Base-by-base conservation (phyloP, 805 yeast genomes). In the Ogataea paraovalis region DNA sequence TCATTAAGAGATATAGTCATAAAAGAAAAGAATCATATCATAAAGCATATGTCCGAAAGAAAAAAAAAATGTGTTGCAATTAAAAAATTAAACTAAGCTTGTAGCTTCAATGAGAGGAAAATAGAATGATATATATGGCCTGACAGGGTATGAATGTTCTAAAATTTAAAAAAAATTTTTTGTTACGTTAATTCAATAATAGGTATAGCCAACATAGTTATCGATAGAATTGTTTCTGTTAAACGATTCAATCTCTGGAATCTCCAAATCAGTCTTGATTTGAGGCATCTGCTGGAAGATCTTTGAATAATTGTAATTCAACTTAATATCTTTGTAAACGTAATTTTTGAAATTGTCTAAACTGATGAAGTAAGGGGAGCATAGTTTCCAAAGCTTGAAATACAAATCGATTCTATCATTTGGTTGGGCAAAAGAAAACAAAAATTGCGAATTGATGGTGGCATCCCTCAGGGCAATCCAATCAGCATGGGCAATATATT, bases 381-480 rank as follows among this genome's bases (percentile, higher is more conserved):
- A 80, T 38, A 72, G 58, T 53, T 77, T 75, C 59, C 82, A 77
- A 49, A 82, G 67, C 45, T 76, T 70, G 63, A 79, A 73, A 62
- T 81, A 83, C 23, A 82, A 65, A 33, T 72, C 69, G 51, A 74
- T 72, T 64, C 88, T 73, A 36, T 72, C 75, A 18, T 71, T 62
- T 25, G 66, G 59, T 40, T 65, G 58, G 7, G 44, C 46, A 46
- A 64, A 61, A 12, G 46, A 64, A 34, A 60, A 53, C 42, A 63
- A 68, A 21, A 61, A 62, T 39, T 58, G 62, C 3, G 83, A 73
- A 49, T 69, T 68, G 39, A 80, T 71, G 5, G 94, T 86, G 19
- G 92, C 87, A 63, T 83, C 90, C 69, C 91, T 79, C 48, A 87
- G 65, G 2, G 92, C 85, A 36, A 87, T 84, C 92, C 92, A 86